phyloP scores from a whole-genome alignment of 2,329 filamentous ascomycete species.

The Talaromyces funiculosus region DNA sequence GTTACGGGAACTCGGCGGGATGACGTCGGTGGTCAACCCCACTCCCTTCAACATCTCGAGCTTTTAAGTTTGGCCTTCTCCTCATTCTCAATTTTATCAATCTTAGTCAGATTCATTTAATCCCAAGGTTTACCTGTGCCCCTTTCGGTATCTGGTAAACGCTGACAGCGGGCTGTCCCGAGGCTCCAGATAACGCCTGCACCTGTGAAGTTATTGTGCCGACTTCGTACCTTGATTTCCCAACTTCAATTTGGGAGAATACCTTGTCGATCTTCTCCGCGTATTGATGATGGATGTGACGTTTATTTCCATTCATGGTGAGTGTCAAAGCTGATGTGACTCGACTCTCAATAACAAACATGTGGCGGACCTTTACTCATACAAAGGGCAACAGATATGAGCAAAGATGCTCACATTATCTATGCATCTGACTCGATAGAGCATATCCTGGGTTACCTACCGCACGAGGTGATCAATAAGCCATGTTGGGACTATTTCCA shows the following conservation, averaged over 20 bases:
- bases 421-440: constrained; percentile 79
- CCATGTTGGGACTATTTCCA: constrained; percentile 86
- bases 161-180: not conserved
- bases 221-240: not conserved
- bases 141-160: not conserved
- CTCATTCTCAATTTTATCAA: not conserved
- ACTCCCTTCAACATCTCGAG: not conserved
- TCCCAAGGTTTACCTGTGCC: not conserved
- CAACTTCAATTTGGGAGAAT: not conserved
- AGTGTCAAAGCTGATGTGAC: not conserved
- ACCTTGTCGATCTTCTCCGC: constrained; percentile 2
- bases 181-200: not conserved
- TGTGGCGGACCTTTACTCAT: not conserved
- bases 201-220: not conserved
- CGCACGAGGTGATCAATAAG: constrained; percentile 67
- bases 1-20: not conserved
- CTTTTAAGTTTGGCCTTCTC: not conserved
- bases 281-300: constrained; percentile 5
- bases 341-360: not conserved
- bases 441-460: constrained; percentile 75
- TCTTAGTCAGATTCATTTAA: not conserved
- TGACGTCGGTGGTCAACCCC: not conserved
- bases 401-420: constrained; percentile 68
- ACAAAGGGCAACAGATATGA: constrained; percentile 54
- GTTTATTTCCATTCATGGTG: constrained; percentile 14